Conservation (phyloP, 768 basidiomycete genomes). For the Trametes elegans region DNA sequence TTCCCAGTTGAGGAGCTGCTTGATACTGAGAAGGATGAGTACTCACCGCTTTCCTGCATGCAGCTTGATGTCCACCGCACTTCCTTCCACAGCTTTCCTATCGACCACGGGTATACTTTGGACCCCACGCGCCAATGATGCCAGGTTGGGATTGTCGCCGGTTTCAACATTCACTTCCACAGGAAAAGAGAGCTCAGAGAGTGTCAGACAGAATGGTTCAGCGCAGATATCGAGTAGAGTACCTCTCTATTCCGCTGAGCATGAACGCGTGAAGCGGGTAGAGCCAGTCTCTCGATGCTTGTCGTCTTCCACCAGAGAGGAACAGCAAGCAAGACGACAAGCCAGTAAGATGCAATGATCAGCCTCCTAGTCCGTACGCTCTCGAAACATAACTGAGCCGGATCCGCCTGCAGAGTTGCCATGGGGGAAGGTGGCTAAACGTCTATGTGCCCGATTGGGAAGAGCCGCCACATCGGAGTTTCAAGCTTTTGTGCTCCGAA, state of each 20-base stretch:
- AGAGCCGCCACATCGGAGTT: constrained; percentile 7
- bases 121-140: not conserved
- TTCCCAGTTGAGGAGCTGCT: not conserved
- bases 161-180: constrained; percentile 22
- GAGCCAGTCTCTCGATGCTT: constrained; percentile 76
- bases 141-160: not conserved
- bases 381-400: constrained; percentile 54
- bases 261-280: constrained; percentile 62
- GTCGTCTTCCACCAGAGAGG: constrained; percentile 96
- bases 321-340: constrained; percentile 68
- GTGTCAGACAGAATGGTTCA: not conserved
- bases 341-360: constrained; percentile 77
- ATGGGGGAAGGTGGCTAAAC: not conserved
- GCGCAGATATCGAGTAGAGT: not conserved
- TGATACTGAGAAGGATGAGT: too few species aligned
- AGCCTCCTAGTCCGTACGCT: constrained; percentile 46
- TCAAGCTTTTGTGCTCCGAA: too few species aligned
- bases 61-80: constrained; percentile 8
- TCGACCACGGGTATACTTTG: not conserved
- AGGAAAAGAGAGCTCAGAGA: constrained; percentile 34
- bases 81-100: not conserved
- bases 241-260: constrained; percentile 40
- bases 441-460: constrained; percentile 1
- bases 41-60: constrained; percentile 8
- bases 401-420: constrained; percentile 37